These are phyloP conservation scores for Coriolopsis trogii DNA, from an alignment of 1,284 basidiomycete species.

Conservation along the genomic window DNA sequence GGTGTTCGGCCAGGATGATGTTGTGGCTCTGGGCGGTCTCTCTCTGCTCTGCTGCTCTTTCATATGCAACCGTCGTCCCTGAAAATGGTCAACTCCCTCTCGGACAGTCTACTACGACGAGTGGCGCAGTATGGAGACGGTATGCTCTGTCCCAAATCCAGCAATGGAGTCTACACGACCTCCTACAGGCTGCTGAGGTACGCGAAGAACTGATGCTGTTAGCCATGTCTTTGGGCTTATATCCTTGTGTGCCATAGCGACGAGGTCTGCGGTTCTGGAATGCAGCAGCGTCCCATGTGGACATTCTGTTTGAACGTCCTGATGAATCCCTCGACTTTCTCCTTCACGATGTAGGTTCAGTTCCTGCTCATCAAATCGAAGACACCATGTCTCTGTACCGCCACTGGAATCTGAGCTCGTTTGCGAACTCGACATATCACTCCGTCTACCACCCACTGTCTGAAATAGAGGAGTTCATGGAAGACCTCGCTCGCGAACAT, in stretches of 20 bases:
- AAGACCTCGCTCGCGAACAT: conserved; percentile 43
- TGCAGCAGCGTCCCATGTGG: conserved; percentile 27
- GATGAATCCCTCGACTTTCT: neutral
- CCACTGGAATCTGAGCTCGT: conserved; percentile 33
- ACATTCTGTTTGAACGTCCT: conserved; percentile 19
- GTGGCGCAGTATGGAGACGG: neutral
- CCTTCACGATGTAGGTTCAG: conserved; percentile 4
- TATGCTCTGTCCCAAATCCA: conserved; percentile 2
- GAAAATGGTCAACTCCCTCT: neutral
- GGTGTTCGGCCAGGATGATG: conserved; percentile 12
- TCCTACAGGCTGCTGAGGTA: conserved; percentile 24
- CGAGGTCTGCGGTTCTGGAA: conserved; percentile 34
- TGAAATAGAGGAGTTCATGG: conserved; percentile 57
- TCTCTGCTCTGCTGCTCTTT: conserved; percentile 11
- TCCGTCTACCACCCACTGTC: conserved; percentile 52
- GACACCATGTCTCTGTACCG: neutral
- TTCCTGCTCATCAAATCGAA: neutral
- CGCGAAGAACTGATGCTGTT: neutral
- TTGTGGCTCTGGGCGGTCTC: conserved; percentile 8
- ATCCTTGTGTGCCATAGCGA: conserved; percentile 15
- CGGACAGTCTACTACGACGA: neutral
- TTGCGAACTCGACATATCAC: conserved; percentile 49
- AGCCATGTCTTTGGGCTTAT: neutral
- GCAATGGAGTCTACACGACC: conserved; percentile 13
- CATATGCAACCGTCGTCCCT: neutral